Conservation (phyloP, 441 rosid genomes). For the Viola pubescens region DNA sequence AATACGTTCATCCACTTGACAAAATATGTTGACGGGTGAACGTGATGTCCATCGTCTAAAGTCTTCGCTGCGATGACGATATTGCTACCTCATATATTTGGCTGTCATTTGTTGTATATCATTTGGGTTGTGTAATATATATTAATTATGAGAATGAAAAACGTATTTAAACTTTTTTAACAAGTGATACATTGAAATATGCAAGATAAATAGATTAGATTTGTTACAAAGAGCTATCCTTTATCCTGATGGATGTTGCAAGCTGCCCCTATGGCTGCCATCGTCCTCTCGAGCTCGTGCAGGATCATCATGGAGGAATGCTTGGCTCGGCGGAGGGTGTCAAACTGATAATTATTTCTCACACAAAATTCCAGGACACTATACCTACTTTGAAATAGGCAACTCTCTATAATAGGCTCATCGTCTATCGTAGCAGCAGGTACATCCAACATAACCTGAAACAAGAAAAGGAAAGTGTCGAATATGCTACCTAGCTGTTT, state of each 20-base stretch:
- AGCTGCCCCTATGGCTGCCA: constrained; percentile 5
- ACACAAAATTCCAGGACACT: constrained; percentile 50
- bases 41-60: too few species aligned
- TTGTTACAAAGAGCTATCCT: too few species aligned
- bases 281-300: constrained; percentile 41
- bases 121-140: too few species aligned
- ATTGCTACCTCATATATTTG: too few species aligned
- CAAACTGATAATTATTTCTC: constrained; percentile 46
- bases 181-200: too few species aligned
- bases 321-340: constrained; percentile 68
- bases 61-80: too few species aligned
- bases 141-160: too few species aligned
- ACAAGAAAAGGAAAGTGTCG: constrained; percentile 2
- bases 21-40: too few species aligned
- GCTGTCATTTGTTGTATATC: too few species aligned
- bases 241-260: constrained; percentile 34
- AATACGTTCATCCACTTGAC: too few species aligned
- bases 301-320: constrained; percentile 78
- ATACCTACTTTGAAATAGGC: constrained; percentile 51
- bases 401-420: constrained; percentile 34
- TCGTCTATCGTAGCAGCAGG: constrained; percentile 42
- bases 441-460: constrained; percentile 41
- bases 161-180: too few species aligned
- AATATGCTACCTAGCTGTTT: not conserved
- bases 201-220: too few species aligned